Evolutionary conservation across 768 basidiomycete species (phyloP), one percentile per base, ranked within the genome.

Genomic region (Russula abietina): DNA sequence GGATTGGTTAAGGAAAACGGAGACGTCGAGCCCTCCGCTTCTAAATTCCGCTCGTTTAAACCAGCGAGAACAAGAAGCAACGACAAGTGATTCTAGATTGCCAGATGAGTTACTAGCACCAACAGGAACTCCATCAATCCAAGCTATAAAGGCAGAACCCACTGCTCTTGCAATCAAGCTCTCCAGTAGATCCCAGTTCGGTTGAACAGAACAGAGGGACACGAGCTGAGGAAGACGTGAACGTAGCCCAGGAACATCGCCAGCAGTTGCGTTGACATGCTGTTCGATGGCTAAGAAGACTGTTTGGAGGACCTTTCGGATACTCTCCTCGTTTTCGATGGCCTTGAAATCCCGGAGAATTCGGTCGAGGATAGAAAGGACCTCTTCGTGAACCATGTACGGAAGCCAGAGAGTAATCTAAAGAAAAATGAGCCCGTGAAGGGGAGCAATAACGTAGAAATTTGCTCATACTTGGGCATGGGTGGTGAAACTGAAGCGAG

Each of bases 321-420:
- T 41, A 26, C 22, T 39, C n/a, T 53, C 55, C 8, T 36, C 58
- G 16, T 50, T 53, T 22, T 28, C 41, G 9, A n/a, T 30, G 39
- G 39, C 32, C 17, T 6, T 22, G 30, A 50, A 45, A 46, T 62
- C 43, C 1, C 43, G 14, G 45, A 61, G 56, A 26, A 50, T 57
- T 8, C 72, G 60, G 65, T 83, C 80, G 12, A 90, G 68, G 7
- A 82, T 72, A 6, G 71, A 65, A 4, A 83, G 72, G 3, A 84
- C 69, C 17, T 78, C 77, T 3, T 73, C 66, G 2, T 72, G 68
- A 6, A 74, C 70, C 67, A 87, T 78, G 67, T 81, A 87, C 45
- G 74, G 77, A 48, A 87, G 74, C 89, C 89, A 91, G 16, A 80
- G 63, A 3, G 58, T 49, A 19, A 73, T 70, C 28, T 70, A 51